Evolutionary conservation across 2,329 filamentous ascomycete species (phyloP), one percentile per base, ranked within the genome.

Genomic region (Colletotrichum nymphaeae): DNA sequence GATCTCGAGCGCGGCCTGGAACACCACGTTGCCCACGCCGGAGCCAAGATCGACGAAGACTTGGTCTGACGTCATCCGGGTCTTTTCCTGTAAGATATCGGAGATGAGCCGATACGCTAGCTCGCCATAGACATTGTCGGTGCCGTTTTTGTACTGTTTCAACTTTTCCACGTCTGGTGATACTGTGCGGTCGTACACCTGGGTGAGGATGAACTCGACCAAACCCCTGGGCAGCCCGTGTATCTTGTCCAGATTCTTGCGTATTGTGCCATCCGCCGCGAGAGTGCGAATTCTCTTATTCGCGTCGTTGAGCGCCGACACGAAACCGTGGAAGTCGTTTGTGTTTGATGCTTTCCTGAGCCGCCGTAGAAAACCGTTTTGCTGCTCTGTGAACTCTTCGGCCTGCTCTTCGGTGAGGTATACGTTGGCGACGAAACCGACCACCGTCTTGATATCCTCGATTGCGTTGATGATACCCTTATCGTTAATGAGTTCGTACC

Each of bases 1-100:
- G 65, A 96, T 92, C 82, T 99, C 94, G 24, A 99, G 89, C 0
- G 97, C 97, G 2, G 96, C 95, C 82, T 99, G 97, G 63, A 99
- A 86, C 30, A 97, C 95, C 3, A 98, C 96, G 80, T 98, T 99
- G 60, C 96, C 97, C 19, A 98, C 97, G 35, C 97, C 97, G 2
- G 96, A 98, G 62, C 97, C 97, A 16, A 99, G 88, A 80, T 99
- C 97, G 73, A 99, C 92, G 81, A 99, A 98, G 49, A 97, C 91
- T 77, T 97, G 93, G 63, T 92, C 90, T 0, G 94, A 96, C 73
- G 91, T 95, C 81, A 98, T 91, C 57, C 90, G 88, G 3, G 93
- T 93, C 80, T 94, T 90, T 77, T 92, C 87, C 19, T 92, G 90
- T 77, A 99, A 92, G 73, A 98, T 94, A 71, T 92, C 91, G 75